phyloP scores from a whole-genome alignment of 2,329 filamentous ascomycete genomes.

The Ophiostoma tasmaniense region DNA sequence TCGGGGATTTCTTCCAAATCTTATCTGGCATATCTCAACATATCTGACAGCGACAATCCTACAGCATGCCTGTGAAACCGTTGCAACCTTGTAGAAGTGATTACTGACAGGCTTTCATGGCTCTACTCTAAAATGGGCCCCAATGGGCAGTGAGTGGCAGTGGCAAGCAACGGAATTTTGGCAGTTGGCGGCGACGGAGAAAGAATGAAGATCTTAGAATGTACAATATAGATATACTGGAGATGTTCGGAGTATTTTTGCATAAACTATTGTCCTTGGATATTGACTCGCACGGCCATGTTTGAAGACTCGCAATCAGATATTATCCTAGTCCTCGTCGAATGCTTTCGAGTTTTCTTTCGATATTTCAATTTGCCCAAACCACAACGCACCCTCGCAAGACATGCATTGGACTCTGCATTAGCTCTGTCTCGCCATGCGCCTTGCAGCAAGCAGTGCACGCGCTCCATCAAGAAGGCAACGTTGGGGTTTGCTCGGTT shows the following conservation, averaged over 20 bases:
- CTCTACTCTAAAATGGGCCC: no score
- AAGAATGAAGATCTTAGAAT: neutral
- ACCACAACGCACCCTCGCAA: neutral
- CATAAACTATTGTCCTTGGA: neutral
- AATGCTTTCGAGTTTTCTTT: neutral
- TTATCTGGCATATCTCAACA: neutral
- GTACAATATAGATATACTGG: neutral
- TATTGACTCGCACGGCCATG: neutral
- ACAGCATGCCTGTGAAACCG: neutral
- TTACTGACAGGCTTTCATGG: neutral
- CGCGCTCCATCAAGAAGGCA: neutral
- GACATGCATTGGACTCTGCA: slow-evolving; percentile 2
- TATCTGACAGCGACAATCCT: neutral
- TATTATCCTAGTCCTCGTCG: neutral
- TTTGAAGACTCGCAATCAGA: neutral
- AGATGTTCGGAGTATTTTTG: neutral
- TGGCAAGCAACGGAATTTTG: neutral
- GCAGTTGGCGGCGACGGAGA: neutral
- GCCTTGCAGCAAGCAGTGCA: neutral
- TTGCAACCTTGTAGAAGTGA: neutral
- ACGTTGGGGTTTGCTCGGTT: neutral
- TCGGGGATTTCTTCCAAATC: neutral
- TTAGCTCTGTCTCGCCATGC: neutral
- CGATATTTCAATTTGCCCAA: neutral
- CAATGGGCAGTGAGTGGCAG: neutral